phyloP scores from a whole-genome alignment of 2,329 filamentous ascomycete species.

The Trichoderma breve region DNA sequence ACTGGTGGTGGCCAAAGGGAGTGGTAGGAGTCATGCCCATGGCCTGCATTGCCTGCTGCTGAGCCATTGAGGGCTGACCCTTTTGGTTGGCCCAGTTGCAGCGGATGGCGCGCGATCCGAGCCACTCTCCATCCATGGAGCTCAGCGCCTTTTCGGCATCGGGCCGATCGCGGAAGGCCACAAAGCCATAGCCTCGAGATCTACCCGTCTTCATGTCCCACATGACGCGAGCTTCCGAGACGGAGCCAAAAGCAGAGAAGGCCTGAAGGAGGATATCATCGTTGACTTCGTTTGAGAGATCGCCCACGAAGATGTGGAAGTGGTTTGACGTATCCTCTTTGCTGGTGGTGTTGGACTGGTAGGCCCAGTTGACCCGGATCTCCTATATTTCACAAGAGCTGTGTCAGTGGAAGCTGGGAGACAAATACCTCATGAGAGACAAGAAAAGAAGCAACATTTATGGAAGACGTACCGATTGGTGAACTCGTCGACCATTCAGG shows the following conservation, averaged over 20 bases:
- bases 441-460: neutral
- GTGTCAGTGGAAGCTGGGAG: neutral
- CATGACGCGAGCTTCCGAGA: conserved; percentile 98
- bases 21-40: conserved; percentile 99
- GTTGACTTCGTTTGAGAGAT: conserved; percentile 97
- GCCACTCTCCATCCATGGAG: conserved; percentile 99
- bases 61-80: conserved; percentile 97
- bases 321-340: conserved; percentile 98
- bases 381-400: conserved; percentile 56
- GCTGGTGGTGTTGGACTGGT: conserved; percentile 89
- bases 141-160: conserved; percentile 95
- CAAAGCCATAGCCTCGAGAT: conserved; percentile 95
- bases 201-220: conserved; percentile 99
- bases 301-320: conserved; percentile 98
- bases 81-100: conserved; percentile 99
- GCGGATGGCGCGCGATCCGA: conserved; percentile 94
- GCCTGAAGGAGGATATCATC: conserved; percentile 91
- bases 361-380: conserved; percentile 99
- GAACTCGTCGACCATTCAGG: conserved; percentile 89
- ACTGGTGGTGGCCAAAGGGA: conserved; percentile 94
- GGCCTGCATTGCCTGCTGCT: conserved; percentile 93
- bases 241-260: conserved; percentile 91
- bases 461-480: conserved; percentile 70
- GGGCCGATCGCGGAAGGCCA: conserved; percentile 88
- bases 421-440: neutral